Evolutionary conservation across 2,329 filamentous ascomycete genomes (phyloP).

Genomic region (Ilyonectria mors-panacis): DNA sequence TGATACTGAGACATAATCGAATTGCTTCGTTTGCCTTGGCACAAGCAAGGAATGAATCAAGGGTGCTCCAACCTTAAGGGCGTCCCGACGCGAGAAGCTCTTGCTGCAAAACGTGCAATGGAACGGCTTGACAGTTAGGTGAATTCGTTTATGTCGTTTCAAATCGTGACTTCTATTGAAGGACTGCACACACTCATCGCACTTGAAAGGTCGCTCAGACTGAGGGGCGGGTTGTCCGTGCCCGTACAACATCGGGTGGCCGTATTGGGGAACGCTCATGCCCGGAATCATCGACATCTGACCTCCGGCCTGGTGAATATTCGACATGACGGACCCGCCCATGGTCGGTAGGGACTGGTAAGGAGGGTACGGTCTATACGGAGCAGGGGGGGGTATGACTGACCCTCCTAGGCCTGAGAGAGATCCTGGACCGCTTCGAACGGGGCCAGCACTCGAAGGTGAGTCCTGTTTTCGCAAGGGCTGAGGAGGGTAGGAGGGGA

Average conservation of each 20-base stretch:
- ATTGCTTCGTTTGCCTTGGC: background rate
- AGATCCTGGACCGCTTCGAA: slow-evolving; percentile 57
- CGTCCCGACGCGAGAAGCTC: slow-evolving; percentile 96
- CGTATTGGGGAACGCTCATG: slow-evolving; percentile 69
- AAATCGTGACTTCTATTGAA: slow-evolving; percentile 98
- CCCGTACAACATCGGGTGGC: slow-evolving; percentile 74
- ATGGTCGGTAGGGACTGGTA: slow-evolving; percentile 72
- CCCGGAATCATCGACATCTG: slow-evolving; percentile 79
- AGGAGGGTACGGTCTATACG: slow-evolving; percentile 62
- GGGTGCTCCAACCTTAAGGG: slow-evolving; percentile 82
- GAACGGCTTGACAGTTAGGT: slow-evolving; percentile 95
- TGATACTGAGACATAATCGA: background rate
- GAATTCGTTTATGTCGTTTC: slow-evolving; percentile 96
- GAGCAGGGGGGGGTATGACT: slow-evolving; percentile 64
- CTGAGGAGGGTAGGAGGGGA: too few relatives aligned
- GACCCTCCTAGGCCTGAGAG: slow-evolving; percentile 43
- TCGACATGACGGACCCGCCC: slow-evolving; percentile 80
- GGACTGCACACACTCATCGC: slow-evolving; percentile 90
- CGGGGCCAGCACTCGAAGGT: slow-evolving; percentile 58
- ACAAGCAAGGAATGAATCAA: background rate
- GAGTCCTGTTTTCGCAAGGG: too few relatives aligned
- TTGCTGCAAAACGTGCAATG: slow-evolving; percentile 94
- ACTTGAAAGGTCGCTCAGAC: slow-evolving; percentile 93
- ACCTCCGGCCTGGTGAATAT: slow-evolving; percentile 80
- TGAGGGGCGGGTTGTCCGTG: slow-evolving; percentile 63